Percentiles rank a stretch among this genome's conserved stretches.
Evolutionary conservation across 352 stramenopile species (phyloP).

Genomic region (Saprolegnia parasitica): DNA sequence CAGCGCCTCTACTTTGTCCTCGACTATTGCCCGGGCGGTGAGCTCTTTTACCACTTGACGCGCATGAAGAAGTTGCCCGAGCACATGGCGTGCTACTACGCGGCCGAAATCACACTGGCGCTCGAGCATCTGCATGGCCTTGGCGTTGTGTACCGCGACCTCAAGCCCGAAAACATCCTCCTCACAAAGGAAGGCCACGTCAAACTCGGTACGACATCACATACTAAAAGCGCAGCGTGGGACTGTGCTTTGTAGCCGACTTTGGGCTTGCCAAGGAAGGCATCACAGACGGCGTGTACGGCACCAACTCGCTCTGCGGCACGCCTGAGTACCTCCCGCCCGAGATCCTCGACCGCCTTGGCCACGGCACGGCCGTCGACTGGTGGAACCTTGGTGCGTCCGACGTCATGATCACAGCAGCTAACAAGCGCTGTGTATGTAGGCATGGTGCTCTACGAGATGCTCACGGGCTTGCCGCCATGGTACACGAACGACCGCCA

Average conservation of each 20-base stretch:
- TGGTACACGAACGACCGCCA: slow-evolving; percentile 88
- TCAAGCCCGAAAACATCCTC: slow-evolving; percentile 73
- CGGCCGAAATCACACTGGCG: slow-evolving; percentile 79
- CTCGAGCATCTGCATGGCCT: slow-evolving; percentile 79
- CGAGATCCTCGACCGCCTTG: slow-evolving; percentile 72
- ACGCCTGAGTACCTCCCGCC: slow-evolving; percentile 86
- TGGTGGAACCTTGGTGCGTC: slow-evolving; percentile 82
- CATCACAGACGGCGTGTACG: slow-evolving; percentile 56
- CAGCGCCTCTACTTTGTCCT: slow-evolving; percentile 96
- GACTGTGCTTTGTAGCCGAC: slow-evolving; percentile 36
- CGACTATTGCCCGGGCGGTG: slow-evolving; percentile 83
- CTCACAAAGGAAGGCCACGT: slow-evolving; percentile 75
- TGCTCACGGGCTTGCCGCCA: slow-evolving; percentile 74
- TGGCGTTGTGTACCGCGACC: slow-evolving; percentile 77
- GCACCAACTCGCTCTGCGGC: slow-evolving; percentile 77
- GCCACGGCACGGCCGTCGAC: slow-evolving; percentile 88
- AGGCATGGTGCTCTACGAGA: slow-evolving; percentile 75
- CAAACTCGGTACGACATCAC: slow-evolving; percentile 79
- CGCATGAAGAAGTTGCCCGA: slow-evolving; percentile 85
- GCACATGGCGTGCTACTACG: slow-evolving; percentile 86
- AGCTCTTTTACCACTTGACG: slow-evolving; percentile 86
- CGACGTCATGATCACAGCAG: background rate
- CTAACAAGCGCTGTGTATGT: background rate
- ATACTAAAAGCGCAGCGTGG: too few relatives aligned
- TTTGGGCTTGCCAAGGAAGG: slow-evolving; percentile 82